A percentile compares a stretch with the other conserved stretches of the same genome.
Conservation (phyloP, 257 asterid genomes). For the Leonotis leonurus region DNA sequence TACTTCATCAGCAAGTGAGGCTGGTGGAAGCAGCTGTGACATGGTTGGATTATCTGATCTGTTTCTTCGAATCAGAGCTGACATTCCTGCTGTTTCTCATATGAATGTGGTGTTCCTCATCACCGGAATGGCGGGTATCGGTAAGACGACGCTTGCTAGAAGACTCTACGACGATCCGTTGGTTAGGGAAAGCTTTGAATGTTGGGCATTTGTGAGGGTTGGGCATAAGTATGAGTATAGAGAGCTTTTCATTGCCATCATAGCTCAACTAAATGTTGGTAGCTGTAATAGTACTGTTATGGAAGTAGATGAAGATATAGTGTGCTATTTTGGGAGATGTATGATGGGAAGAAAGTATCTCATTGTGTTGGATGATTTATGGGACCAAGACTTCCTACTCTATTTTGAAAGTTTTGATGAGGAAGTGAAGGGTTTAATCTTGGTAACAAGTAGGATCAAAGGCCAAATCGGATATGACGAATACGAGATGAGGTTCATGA, state of each 20-base stretch:
- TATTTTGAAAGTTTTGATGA: no score
- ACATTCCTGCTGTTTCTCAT: neutral
- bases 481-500: neutral
- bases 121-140: neutral
- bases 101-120: neutral
- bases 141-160: neutral
- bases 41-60: neutral
- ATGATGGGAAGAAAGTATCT: neutral
- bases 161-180: neutral
- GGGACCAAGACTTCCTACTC: no score
- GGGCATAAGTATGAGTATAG: neutral
- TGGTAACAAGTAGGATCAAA: neutral
- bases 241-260: neutral
- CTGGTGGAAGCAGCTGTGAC: no score
- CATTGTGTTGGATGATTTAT: neutral
- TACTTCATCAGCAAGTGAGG: neutral
- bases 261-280: neutral
- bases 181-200: neutral
- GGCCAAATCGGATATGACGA: no score
- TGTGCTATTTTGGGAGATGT: neutral
- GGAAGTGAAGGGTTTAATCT: rapidly evolving
- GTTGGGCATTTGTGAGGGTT: neutral
- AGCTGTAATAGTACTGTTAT: neutral
- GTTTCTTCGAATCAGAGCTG: neutral
- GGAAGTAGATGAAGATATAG: neutral